phyloP scores from a whole-genome alignment of 257 asterid genomes.

The Echites panduratus region DNA sequence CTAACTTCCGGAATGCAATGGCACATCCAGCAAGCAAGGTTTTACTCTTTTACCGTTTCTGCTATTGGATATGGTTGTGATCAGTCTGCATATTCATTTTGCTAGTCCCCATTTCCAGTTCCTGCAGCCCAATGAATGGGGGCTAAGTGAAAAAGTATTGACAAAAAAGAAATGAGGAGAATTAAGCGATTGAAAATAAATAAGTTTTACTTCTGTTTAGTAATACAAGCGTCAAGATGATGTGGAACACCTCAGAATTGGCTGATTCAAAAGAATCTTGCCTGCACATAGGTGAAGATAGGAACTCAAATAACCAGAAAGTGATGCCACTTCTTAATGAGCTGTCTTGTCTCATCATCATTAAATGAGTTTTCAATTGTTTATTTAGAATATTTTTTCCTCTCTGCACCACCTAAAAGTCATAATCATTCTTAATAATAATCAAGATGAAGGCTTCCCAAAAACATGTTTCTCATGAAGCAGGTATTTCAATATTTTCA shows the following conservation, averaged over 20 bases:
- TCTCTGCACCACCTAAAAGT: neutral
- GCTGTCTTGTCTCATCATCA: no score
- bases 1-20: slow-evolving; percentile 82
- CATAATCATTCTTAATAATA: neutral
- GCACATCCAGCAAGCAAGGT: slow-evolving; percentile 98
- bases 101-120: neutral
- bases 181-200: neutral
- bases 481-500: neutral
- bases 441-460: neutral
- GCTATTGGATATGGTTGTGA: neutral
- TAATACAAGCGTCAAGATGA: neutral
- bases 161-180: neutral
- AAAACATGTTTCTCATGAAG: neutral
- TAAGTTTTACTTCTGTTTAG: neutral
- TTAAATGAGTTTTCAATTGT: neutral
- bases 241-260: neutral
- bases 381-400: neutral
- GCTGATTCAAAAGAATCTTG: neutral
- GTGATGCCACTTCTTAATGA: neutral
- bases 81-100: neutral
- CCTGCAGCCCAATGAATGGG: neutral
- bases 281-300: neutral
- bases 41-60: neutral
- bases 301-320: neutral
- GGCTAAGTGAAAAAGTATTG: neutral